Evolutionary conservation across 345 rosid genomes (phyloP).

Genomic region (Lepidium africanum): DNA sequence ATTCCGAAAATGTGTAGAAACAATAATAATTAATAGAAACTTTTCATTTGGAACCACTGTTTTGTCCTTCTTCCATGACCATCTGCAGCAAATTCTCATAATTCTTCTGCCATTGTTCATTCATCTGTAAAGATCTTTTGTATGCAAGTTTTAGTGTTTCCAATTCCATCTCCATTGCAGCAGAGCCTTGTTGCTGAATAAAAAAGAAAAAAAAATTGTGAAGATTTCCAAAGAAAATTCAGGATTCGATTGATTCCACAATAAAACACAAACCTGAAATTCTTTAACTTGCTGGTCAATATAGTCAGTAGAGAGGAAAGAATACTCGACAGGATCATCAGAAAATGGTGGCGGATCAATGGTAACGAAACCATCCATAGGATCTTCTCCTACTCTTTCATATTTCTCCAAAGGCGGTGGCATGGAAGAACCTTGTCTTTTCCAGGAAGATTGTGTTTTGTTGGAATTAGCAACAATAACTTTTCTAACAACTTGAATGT

Average conservation of each 20-base stretch:
- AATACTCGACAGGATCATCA: conserved; percentile 18
- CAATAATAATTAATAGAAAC: background rate
- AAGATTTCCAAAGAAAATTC: background rate
- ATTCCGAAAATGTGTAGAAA: background rate
- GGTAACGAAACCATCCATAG: conserved; percentile 22
- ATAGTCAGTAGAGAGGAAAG: conserved; percentile 36
- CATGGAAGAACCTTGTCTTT: conserved; percentile 36
- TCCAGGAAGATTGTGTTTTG: conserved; percentile 37
- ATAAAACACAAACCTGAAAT: conserved; percentile 47
- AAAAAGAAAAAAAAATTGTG: background rate
- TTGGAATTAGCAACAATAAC: conserved; percentile 21
- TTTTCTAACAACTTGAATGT: conserved; percentile 46
- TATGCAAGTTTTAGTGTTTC: conserved; percentile 53
- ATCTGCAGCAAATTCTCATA: conserved; percentile 55
- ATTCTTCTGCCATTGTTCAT: conserved; percentile 55
- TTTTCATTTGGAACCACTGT: conserved; percentile 3
- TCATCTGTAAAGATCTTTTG: conserved; percentile 33
- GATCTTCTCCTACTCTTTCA: conserved; percentile 37
- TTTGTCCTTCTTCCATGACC: conserved; percentile 38
- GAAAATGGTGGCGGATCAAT: conserved; percentile 35
- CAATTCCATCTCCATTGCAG: conserved; percentile 61
- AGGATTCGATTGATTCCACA: background rate
- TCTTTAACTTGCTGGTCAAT: conserved; percentile 54
- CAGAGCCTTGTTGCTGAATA: conserved; percentile 37
- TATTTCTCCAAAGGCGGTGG: conserved; percentile 67